phyloP scores from a whole-genome alignment of 768 basidiomycete species.

The Russula sp. region DNA sequence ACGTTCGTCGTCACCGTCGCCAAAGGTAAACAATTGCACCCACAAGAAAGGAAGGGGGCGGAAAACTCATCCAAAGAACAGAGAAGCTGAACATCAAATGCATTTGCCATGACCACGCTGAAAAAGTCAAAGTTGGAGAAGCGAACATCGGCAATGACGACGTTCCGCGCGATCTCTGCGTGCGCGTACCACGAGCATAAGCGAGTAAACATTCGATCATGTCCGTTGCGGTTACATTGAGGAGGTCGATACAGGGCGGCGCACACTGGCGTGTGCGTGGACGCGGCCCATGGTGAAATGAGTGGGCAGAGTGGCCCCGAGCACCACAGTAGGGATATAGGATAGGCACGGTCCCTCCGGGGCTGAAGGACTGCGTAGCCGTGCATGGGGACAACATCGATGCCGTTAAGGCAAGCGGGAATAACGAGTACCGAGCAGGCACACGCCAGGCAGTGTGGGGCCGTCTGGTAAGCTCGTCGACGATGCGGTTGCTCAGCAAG shows the following conservation, averaged over 20 bases:
- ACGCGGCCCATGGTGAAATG: conserved; percentile 49
- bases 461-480: too few relatives aligned
- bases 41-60: too few relatives aligned
- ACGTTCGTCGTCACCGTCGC: too few relatives aligned
- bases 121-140: conserved; percentile 97
- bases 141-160: conserved; percentile 87
- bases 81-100: too few relatives aligned
- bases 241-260: conserved; percentile 58
- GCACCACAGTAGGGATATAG: conserved; percentile 76
- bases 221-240: conserved; percentile 77
- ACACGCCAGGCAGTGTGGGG: too few relatives aligned
- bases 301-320: conserved; percentile 68
- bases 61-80: too few relatives aligned
- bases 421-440: conserved; percentile 81
- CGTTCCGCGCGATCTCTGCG: conserved; percentile 38
- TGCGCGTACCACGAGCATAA: conserved; percentile 62
- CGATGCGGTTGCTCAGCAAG: conserved; percentile 88
- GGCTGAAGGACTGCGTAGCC: conserved; percentile 84
- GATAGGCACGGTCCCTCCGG: conserved; percentile 72
- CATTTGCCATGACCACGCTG: conserved; percentile 54
- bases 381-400: conserved; percentile 75
- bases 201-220: conserved; percentile 58
- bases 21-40: too few relatives aligned
- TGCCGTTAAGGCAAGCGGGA: conserved; percentile 73
- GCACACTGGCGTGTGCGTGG: conserved; percentile 57